Conservation (phyloP, 2,329 filamentous ascomycete species). For the Phyllosticta citribraziliensis region DNA sequence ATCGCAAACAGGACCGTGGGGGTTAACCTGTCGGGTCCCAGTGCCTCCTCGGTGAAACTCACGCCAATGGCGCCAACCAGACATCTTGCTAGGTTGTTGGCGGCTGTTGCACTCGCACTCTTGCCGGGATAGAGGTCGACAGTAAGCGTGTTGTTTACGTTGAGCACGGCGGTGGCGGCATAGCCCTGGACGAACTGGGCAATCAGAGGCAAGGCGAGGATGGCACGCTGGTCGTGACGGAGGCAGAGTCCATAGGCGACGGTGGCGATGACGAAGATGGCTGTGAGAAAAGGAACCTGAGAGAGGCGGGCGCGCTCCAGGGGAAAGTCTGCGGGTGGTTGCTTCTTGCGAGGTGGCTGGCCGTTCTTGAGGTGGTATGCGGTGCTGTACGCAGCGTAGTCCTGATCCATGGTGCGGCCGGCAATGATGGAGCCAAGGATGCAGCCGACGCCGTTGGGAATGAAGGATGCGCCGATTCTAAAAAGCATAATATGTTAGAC, state of each 20-base stretch:
- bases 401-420: conserved; percentile 43
- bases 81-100: conserved; percentile 44
- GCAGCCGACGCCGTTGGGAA: conserved; percentile 46
- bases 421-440: conserved; percentile 44
- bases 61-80: conserved; percentile 44
- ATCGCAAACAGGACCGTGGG: background rate
- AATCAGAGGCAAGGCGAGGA: conserved; percentile 41
- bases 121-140: conserved; percentile 43
- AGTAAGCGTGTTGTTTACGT: conserved; percentile 42
- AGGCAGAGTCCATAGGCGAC: conserved; percentile 46
- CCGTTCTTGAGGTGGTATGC: conserved; percentile 6
- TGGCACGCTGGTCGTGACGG: conserved; percentile 11
- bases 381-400: conserved; percentile 30
- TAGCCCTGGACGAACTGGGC: conserved; percentile 44
- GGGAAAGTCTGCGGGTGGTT: conserved; percentile 27
- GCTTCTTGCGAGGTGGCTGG: background rate
- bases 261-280: conserved; percentile 38
- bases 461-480: conserved; percentile 42
- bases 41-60: conserved; percentile 32
- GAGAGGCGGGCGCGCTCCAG: conserved; percentile 44
- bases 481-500: conserved; percentile 17
- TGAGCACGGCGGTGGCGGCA: conserved; percentile 41
- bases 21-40: background rate
- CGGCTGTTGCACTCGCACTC: conserved; percentile 44
- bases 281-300: conserved; percentile 36